These are phyloP conservation scores for Kazachstania viticola DNA, from an alignment of 805 yeast genomes.

Conservation along the genomic window DNA sequence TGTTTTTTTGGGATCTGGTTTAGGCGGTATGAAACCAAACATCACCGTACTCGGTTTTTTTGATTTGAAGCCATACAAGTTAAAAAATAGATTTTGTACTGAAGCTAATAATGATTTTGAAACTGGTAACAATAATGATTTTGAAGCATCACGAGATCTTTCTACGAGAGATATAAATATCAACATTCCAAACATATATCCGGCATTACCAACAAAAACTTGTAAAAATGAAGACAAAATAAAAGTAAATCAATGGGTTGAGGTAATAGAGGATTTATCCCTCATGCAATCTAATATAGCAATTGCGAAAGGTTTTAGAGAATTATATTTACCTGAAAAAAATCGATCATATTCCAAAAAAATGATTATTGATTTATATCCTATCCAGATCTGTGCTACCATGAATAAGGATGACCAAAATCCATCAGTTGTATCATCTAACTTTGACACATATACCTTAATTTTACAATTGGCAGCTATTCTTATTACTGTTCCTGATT, in stretches of 20 bases:
- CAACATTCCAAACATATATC: slow-evolving; percentile 2
- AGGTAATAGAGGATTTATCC: slow-evolving; percentile 79
- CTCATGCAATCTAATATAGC: slow-evolving; percentile 87
- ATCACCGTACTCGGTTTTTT: slow-evolving; percentile 87
- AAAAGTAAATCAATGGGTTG: slow-evolving; percentile 77
- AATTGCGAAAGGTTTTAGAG: slow-evolving; percentile 77
- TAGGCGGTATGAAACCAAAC: slow-evolving; percentile 98
- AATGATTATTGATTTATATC: slow-evolving; percentile 76
- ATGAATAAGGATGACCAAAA: slow-evolving; percentile 26
- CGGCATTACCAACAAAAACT: slow-evolving; percentile 60
- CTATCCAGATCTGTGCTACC: slow-evolving; percentile 91
- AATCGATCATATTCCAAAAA: slow-evolving; percentile 21
- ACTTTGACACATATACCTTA: slow-evolving; percentile 90
- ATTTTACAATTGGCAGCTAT: slow-evolving; percentile 92
- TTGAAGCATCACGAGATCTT: slow-evolving; percentile 2
- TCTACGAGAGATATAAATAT: slow-evolving; percentile 1
- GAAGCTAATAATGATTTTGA: background rate
- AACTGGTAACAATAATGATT: background rate
- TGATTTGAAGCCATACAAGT: slow-evolving; percentile 38
- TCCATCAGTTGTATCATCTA: slow-evolving; percentile 57
- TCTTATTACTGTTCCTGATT: slow-evolving; percentile 80
- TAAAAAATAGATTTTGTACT: background rate
- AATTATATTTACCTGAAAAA: slow-evolving; percentile 49
- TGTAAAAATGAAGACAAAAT: slow-evolving; percentile 63
- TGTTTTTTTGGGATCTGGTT: slow-evolving; percentile 82